Conservation (phyloP, 805 yeast species). For the Saccharomyces eubayanus region DNA sequence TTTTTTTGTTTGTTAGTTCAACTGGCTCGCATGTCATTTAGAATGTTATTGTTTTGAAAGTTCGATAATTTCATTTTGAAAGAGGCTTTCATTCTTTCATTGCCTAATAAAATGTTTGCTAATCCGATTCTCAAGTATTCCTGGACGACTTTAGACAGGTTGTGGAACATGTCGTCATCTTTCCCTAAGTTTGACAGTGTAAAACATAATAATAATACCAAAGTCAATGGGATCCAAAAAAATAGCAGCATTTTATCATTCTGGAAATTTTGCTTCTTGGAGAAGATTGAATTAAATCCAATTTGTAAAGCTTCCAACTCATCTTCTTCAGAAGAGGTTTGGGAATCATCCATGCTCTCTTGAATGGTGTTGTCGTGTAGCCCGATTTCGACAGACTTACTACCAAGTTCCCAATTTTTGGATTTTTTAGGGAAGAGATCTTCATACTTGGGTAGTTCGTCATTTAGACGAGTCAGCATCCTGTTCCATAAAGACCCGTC, state of each 20-base stretch:
- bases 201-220: slow-evolving; percentile 44
- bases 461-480: slow-evolving; percentile 29
- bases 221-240: slow-evolving; percentile 81
- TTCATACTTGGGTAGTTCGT: slow-evolving; percentile 56
- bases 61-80: slow-evolving; percentile 27
- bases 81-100: slow-evolving; percentile 37
- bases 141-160: slow-evolving; percentile 28
- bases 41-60: slow-evolving; percentile 15
- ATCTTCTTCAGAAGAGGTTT: slow-evolving; percentile 28
- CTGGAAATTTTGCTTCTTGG: slow-evolving; percentile 38
- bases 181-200: slow-evolving; percentile 33
- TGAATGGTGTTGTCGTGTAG: neutral
- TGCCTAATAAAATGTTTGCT: slow-evolving; percentile 44
- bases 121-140: slow-evolving; percentile 35
- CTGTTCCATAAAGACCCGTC: slow-evolving; percentile 28
- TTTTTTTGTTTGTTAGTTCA: neutral
- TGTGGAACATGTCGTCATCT: slow-evolving; percentile 27
- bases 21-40: slow-evolving; percentile 3
- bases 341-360: slow-evolving; percentile 15
- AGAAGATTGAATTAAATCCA: slow-evolving; percentile 33
- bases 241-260: slow-evolving; percentile 80
- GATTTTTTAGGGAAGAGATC: slow-evolving; percentile 49
- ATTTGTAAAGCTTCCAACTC: slow-evolving; percentile 29
- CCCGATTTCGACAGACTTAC: neutral
- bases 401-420: neutral